Evolutionary conservation across 257 asterid genomes (phyloP).

Genomic region (Avicennia marina): DNA sequence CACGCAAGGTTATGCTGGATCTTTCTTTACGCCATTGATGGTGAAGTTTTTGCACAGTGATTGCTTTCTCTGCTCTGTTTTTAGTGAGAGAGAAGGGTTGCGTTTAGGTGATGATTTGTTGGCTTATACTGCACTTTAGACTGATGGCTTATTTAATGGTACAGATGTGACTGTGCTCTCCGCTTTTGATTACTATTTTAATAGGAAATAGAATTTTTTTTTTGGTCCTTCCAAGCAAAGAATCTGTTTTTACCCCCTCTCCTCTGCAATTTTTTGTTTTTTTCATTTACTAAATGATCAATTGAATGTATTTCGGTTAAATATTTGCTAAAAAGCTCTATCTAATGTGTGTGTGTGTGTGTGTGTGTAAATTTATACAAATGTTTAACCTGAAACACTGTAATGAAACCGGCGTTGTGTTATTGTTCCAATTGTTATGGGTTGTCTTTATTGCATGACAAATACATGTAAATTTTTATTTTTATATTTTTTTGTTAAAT

Average conservation of each 20-base stretch:
- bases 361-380: too few species aligned
- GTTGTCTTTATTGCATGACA: too few species aligned
- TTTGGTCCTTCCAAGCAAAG: slow-evolving; percentile 53
- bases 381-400: too few species aligned
- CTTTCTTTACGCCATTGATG: slow-evolving; percentile 60
- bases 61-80: neutral
- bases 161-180: neutral
- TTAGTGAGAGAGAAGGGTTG: neutral
- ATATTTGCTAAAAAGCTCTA: too few species aligned
- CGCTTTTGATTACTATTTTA: too few species aligned
- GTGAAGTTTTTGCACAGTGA: slow-evolving; percentile 29
- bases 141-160: slow-evolving; percentile 14
- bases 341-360: too few species aligned
- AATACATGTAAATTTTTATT: too few species aligned
- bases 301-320: neutral
- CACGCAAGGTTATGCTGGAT: slow-evolving; percentile 42
- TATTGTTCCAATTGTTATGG: too few species aligned
- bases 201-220: slow-evolving; percentile 23
- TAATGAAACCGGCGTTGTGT: too few species aligned
- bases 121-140: slow-evolving; percentile 52
- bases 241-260: slow-evolving; percentile 14
- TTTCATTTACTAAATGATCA: neutral
- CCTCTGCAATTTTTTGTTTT: neutral
- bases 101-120: slow-evolving; percentile 24
- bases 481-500: too few species aligned